phyloP scores from a whole-genome alignment of 2,329 filamentous ascomycete genomes.

The Leptographium radiaticola region DNA sequence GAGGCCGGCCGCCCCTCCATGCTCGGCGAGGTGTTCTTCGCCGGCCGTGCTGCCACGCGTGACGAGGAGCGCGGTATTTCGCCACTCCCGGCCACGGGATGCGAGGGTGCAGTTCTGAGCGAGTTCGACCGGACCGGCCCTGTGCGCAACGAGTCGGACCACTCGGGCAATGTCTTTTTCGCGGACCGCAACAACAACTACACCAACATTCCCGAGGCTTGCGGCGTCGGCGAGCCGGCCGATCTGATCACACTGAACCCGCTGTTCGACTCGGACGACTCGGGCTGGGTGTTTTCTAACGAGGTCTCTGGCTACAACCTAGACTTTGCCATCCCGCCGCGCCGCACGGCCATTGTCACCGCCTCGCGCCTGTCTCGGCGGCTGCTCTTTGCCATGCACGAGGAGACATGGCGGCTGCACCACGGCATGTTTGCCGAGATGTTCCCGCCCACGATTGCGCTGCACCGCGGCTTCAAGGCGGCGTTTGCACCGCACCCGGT shows the following conservation, averaged over 20 bases:
- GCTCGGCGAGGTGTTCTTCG: conserved; percentile 52
- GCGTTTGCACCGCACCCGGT: conserved; percentile 73
- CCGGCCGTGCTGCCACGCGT: conserved; percentile 31
- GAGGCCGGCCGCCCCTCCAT: conserved; percentile 39
- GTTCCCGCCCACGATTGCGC: conserved; percentile 57
- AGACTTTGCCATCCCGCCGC: conserved; percentile 41
- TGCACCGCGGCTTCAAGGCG: conserved; percentile 68
- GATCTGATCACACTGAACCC: conserved; percentile 70
- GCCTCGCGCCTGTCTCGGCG: conserved; percentile 54
- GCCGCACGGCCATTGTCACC: conserved; percentile 59
- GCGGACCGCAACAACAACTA: conserved; percentile 10
- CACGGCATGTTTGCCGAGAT: conserved; percentile 71
- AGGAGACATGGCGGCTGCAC: conserved; percentile 52
- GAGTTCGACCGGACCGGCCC: conserved; percentile 7
- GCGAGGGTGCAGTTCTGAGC: conserved; percentile 32
- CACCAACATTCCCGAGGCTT: conserved; percentile 26
- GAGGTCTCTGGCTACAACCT: conserved; percentile 58
- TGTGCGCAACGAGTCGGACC: conserved; percentile 1
- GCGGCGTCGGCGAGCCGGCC: conserved; percentile 58
- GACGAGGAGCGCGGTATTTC: conserved; percentile 39
- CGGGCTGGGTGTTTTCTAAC: conserved; percentile 59
- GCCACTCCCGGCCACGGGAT: conserved; percentile 37
- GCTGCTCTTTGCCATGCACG: conserved; percentile 59
- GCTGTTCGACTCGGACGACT: conserved; percentile 57
- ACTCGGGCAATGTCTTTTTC: conserved; percentile 7